Evolutionary conservation across 495 filamentous ascomycete species (phyloP).

Genomic region (Achaetomiella virescens): DNA sequence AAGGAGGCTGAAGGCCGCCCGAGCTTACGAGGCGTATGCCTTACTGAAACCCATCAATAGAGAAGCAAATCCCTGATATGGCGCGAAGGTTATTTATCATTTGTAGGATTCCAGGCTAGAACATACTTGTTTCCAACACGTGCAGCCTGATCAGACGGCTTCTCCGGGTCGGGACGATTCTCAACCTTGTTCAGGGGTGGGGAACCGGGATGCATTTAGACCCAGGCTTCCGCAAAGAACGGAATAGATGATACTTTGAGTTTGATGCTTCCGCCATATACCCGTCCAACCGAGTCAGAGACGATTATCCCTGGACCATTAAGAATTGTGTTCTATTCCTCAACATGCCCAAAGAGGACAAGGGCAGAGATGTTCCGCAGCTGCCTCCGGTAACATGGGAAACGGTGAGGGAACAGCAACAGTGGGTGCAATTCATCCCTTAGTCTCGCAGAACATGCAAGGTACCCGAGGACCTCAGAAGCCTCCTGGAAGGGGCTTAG

Average conservation of each 20-base stretch:
- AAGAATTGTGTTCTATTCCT: too few species aligned
- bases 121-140: too few species aligned
- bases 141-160: not conserved
- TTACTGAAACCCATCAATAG: not conserved
- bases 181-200: too few species aligned
- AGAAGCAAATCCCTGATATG: not conserved
- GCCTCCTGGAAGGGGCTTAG: not conserved
- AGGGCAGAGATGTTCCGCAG: not conserved
- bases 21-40: not conserved
- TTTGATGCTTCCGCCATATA: too few species aligned
- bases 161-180: too few species aligned
- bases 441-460: slow-evolving; percentile 8
- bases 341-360: not conserved
- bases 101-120: slow-evolving; percentile 2
- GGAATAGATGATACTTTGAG: too few species aligned
- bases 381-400: slow-evolving; percentile 6
- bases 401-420: not conserved
- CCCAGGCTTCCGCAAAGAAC: too few species aligned
- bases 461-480: slow-evolving; percentile 6
- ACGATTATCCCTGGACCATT: too few species aligned
- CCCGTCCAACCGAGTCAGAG: too few species aligned
- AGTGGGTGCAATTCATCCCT: slow-evolving; percentile 18
- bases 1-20: slow-evolving; percentile 11
- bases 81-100: not conserved
- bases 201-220: too few species aligned